A percentile compares a stretch with the other conserved stretches of the same genome.
phyloP scores from a whole-genome alignment of 192 early-diverging fungal genomes.

The Umbelopsis sp. region DNA sequence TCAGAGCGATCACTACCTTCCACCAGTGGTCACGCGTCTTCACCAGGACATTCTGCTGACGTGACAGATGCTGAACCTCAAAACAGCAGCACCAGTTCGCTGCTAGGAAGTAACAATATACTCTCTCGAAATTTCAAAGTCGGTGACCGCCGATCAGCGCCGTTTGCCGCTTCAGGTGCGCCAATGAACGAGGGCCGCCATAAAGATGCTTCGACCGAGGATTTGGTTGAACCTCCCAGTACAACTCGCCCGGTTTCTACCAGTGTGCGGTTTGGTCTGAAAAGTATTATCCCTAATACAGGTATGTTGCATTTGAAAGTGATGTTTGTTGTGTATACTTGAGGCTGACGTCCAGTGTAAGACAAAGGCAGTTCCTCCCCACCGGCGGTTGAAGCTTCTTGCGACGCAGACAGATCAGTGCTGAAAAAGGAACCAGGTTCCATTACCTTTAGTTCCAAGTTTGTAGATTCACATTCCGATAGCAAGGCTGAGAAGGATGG shows the following conservation, averaged over 20 bases:
- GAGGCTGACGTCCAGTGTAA: neutral
- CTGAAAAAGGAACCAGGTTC: neutral
- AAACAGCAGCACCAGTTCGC: constrained; percentile 7
- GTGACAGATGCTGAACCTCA: neutral
- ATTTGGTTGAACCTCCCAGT: neutral
- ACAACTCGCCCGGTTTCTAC: neutral
- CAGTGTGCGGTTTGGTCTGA: neutral
- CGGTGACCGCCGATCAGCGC: neutral
- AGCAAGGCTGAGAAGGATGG: constrained; percentile 13
- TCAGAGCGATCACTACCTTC: constrained; percentile 4
- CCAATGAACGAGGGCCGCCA: neutral
- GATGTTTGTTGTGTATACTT: neutral
- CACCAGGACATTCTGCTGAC: neutral
- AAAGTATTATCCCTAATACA: constrained; percentile 15
- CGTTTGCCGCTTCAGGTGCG: neutral
- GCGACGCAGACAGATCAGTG: neutral
- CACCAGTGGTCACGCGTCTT: neutral
- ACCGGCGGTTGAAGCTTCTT: neutral
- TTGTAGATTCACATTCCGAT: constrained; percentile 11
- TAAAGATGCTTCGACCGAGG: neutral
- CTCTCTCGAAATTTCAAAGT: constrained; percentile 5
- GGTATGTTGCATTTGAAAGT: neutral
- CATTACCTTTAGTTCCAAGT: neutral
- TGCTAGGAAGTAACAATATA: neutral
- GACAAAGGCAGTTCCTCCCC: neutral